Percentiles rank a stretch among this genome's conserved stretches.
Evolutionary conservation across 768 basidiomycete genomes (phyloP).

Genomic region (Asterophora parasitica): DNA sequence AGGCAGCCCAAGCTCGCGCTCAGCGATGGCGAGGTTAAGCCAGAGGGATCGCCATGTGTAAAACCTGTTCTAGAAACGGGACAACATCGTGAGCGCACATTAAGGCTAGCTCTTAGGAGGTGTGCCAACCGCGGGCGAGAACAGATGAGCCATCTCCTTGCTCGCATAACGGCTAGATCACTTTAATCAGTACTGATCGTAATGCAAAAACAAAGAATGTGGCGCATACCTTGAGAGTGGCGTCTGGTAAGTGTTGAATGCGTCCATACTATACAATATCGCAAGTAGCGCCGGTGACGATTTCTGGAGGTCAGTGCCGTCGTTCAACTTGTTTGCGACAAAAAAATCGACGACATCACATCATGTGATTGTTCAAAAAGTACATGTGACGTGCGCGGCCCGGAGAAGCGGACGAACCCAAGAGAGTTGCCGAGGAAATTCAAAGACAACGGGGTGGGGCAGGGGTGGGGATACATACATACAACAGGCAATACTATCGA

Average conservation of each 20-base stretch:
- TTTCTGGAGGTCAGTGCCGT: not conserved
- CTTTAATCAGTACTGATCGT: constrained; percentile 7
- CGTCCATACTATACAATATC: constrained; percentile 58
- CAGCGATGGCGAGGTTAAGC: constrained; percentile 94
- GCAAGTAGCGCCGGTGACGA: not conserved
- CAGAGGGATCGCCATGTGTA: constrained; percentile 93
- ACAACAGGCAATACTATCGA: not conserved
- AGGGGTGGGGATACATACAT: constrained; percentile 3
- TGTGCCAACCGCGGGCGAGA: constrained; percentile 80
- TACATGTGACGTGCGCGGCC: not conserved
- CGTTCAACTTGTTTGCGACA: not conserved
- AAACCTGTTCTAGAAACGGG: constrained; percentile 72
- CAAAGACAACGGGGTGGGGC: too few species aligned
- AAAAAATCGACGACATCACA: too few species aligned
- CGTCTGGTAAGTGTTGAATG: constrained; percentile 71
- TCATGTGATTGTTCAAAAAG: constrained; percentile 1
- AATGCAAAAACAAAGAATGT: not conserved
- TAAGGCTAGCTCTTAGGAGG: too few species aligned
- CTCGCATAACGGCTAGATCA: constrained; percentile 88
- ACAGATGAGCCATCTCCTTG: constrained; percentile 96
- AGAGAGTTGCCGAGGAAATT: too few species aligned
- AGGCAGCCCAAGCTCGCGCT: constrained; percentile 90
- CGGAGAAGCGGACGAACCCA: too few species aligned
- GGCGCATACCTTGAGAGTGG: constrained; percentile 66
- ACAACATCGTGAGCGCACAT: not conserved